These are phyloP conservation scores for Plasmodium inui DNA, from an alignment of 169 alveolate species.

Conservation along the genomic window DNA sequence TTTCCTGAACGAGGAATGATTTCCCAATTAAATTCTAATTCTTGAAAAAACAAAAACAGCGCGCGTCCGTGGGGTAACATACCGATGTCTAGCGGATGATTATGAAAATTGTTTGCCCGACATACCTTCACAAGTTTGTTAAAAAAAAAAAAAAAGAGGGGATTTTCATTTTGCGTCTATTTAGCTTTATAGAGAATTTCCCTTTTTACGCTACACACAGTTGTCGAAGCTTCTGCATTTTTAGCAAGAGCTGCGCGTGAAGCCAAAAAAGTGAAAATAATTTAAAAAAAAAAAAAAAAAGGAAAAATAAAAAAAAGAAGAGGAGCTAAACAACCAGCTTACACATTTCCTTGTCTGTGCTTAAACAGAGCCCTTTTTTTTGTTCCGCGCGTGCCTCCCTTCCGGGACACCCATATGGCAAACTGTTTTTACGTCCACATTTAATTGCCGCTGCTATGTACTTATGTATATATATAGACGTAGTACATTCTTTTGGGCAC, in stretches of 20 bases:
- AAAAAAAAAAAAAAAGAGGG: conserved; percentile 17
- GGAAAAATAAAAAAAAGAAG: background rate
- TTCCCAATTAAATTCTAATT: conserved; percentile 38
- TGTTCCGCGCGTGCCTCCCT: background rate
- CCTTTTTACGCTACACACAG: conserved; percentile 31
- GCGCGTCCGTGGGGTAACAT: conserved; percentile 42
- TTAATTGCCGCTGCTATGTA: background rate
- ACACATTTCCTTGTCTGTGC: background rate
- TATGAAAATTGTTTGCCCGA: conserved; percentile 29
- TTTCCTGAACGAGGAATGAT: conserved; percentile 57
- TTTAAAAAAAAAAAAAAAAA: background rate
- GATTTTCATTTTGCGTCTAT: conserved; percentile 14
- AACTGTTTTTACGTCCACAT: conserved; percentile 10
- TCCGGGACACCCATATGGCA: background rate
- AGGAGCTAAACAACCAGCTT: conserved; percentile 3
- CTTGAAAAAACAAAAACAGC: conserved; percentile 21
- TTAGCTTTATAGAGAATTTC: conserved; percentile 18
- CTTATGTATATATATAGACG: background rate
- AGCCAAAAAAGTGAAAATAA: conserved; percentile 35
- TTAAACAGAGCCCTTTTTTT: background rate
- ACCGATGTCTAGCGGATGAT: background rate
- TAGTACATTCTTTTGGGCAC: background rate
- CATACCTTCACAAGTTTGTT: conserved; percentile 28
- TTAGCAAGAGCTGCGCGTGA: conserved; percentile 51
- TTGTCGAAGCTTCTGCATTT: conserved; percentile 56